Conservation (phyloP, 805 yeast species). For the Cyberlindnera japonica region DNA sequence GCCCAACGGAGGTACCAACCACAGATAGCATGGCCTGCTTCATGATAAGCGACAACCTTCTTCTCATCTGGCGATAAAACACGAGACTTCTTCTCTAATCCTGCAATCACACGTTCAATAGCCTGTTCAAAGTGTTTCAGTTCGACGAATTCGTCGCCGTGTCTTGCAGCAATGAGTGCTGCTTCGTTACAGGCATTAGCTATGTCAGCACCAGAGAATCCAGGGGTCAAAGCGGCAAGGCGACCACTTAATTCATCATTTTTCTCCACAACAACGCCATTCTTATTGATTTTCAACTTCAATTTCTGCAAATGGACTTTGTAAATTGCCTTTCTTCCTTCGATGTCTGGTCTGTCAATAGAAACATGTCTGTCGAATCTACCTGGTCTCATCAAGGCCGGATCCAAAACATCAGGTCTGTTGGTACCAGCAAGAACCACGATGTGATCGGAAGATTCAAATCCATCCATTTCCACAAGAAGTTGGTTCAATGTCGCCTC, state of each 20-base stretch:
- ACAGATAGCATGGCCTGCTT: conserved; percentile 95
- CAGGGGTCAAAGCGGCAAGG: conserved; percentile 89
- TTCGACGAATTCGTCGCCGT: conserved; percentile 56
- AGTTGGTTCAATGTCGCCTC: conserved; percentile 90
- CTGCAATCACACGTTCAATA: conserved; percentile 91
- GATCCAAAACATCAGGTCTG: conserved; percentile 85
- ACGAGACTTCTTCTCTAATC: conserved; percentile 82
- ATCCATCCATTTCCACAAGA: conserved; percentile 95
- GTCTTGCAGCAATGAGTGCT: conserved; percentile 88
- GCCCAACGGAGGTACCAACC: conserved; percentile 90
- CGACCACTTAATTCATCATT: conserved; percentile 70
- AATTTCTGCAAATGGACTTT: conserved; percentile 71
- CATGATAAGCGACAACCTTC: conserved; percentile 86
- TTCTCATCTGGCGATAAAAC: conserved; percentile 78
- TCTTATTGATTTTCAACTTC: conserved; percentile 40
- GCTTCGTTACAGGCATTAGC: conserved; percentile 95
- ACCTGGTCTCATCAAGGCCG: conserved; percentile 90
- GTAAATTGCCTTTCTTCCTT: conserved; percentile 85
- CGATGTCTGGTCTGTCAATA: conserved; percentile 83
- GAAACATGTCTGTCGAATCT: conserved; percentile 88
- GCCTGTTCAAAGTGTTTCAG: conserved; percentile 84
- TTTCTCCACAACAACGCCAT: conserved; percentile 38
- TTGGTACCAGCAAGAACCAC: conserved; percentile 95
- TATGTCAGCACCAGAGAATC: conserved; percentile 94
- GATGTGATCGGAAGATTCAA: conserved; percentile 81